A percentile compares a stretch with the other conserved stretches of the same genome.
Conservation (phyloP, 106 monocot species). For the Triglochin maritima region DNA sequence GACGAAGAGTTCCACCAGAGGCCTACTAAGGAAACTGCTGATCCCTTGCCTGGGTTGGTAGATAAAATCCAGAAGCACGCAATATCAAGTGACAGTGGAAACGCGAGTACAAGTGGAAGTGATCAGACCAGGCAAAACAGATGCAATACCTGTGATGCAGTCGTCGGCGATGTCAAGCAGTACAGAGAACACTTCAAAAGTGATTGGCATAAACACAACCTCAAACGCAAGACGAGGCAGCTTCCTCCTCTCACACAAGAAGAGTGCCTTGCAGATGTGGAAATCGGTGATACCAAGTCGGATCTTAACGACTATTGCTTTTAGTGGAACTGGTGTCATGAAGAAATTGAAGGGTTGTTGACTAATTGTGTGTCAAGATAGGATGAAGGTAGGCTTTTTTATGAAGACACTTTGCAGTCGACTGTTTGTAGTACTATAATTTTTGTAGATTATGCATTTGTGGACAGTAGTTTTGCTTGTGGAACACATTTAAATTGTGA, state of each 20-base stretch:
- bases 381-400: no score
- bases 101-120: not conserved
- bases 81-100: slow-evolving; percentile 30
- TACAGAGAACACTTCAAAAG: slow-evolving; percentile 87
- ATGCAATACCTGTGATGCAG: slow-evolving; percentile 71
- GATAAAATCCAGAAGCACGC: slow-evolving; percentile 33
- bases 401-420: no score
- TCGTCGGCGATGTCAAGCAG: slow-evolving; percentile 67
- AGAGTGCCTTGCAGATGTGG: slow-evolving; percentile 66
- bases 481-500: no score
- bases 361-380: no score
- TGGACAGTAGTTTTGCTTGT: not conserved
- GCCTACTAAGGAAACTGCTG: slow-evolving; percentile 18
- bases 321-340: slow-evolving; percentile 20
- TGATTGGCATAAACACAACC: slow-evolving; percentile 93
- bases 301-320: slow-evolving; percentile 83
- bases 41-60: slow-evolving; percentile 20
- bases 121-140: slow-evolving; percentile 50
- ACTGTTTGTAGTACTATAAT: not conserved
- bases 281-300: slow-evolving; percentile 31
- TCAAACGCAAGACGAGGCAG: slow-evolving; percentile 63
- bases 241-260: slow-evolving; percentile 69
- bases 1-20: slow-evolving; percentile 35
- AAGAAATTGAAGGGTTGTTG: not conserved
- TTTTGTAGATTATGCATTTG: not conserved